Evolutionary conservation across 805 yeast genomes (phyloP).

Genomic region (Grigorovia transvaalensis): DNA sequence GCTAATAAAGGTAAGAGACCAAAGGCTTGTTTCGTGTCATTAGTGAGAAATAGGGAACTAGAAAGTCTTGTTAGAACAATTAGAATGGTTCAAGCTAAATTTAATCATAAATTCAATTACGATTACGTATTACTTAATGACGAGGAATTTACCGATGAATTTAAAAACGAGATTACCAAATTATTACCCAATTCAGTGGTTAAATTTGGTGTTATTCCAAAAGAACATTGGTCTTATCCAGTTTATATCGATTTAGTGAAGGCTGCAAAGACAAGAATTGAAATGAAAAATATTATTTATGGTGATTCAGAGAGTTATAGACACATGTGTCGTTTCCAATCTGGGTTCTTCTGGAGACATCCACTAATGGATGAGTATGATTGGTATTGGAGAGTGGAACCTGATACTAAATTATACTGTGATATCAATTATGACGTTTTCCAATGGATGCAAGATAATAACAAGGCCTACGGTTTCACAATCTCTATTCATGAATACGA

Average conservation of each 20-base stretch:
- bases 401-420: conserved; percentile 63
- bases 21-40: conserved; percentile 56
- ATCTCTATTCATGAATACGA: conserved; percentile 59
- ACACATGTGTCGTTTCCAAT: conserved; percentile 47
- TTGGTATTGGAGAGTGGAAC: conserved; percentile 89
- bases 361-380: background rate
- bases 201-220: conserved; percentile 50
- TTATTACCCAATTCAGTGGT: conserved; percentile 47
- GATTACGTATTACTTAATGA: conserved; percentile 77
- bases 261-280: conserved; percentile 36
- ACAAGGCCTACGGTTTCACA: conserved; percentile 66
- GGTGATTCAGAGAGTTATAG: conserved; percentile 53
- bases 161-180: conserved; percentile 35
- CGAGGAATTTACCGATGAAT: conserved; percentile 45
- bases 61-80: conserved; percentile 46
- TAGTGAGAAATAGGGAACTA: conserved; percentile 59
- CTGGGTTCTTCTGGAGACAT: conserved; percentile 52
- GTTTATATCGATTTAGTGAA: conserved; percentile 45
- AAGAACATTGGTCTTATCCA: conserved; percentile 62
- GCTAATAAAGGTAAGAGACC: conserved; percentile 11
- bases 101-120: conserved; percentile 49
- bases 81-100: conserved; percentile 51
- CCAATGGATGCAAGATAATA: conserved; percentile 67
- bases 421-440: conserved; percentile 73
- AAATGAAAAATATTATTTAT: conserved; percentile 37